These are phyloP conservation scores for Trypanosoma vivax DNA, from an alignment of 208 protist species.

Conservation along the genomic window DNA sequence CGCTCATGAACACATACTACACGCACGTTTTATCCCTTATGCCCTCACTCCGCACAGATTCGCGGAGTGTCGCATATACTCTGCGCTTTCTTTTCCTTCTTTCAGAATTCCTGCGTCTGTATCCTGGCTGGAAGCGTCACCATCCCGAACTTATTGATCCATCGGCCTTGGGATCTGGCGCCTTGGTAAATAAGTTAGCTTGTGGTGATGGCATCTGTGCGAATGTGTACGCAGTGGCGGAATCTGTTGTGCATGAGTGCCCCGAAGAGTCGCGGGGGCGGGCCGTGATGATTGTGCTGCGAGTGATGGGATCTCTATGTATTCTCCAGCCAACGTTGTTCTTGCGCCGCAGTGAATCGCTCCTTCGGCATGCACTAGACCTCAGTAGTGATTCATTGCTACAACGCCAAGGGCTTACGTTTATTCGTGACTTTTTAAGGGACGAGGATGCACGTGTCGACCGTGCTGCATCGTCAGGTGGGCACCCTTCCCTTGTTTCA, in stretches of 20 bases:
- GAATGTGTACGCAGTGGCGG: constrained; percentile 55
- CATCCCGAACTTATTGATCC: constrained; percentile 23
- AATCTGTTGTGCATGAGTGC: constrained; percentile 36
- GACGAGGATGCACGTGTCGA: constrained; percentile 77
- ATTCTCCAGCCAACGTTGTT: constrained; percentile 72
- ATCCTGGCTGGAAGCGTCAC: constrained; percentile 61
- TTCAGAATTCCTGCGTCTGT: constrained; percentile 77
- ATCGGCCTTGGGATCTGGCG: constrained; percentile 16
- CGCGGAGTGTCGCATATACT: constrained; percentile 56
- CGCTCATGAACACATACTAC: constrained; percentile 85
- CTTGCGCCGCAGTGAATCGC: constrained; percentile 43
- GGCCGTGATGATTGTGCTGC: constrained; percentile 53
- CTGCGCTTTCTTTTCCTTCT: constrained; percentile 85
- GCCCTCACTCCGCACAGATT: constrained; percentile 31
- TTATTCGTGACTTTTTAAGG: constrained; percentile 77
- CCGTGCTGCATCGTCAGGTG: constrained; percentile 28
- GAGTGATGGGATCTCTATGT: constrained; percentile 71
- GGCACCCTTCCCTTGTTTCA: no score
- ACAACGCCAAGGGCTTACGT: constrained; percentile 57
- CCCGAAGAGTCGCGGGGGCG: constrained; percentile 21
- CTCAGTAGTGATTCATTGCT: constrained; percentile 21
- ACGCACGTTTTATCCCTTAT: constrained; percentile 43
- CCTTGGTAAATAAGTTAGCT: constrained; percentile 37
- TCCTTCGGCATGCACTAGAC: constrained; percentile 39
- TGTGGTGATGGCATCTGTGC: constrained; percentile 53